Evolutionary conservation across 768 basidiomycete genomes (phyloP).

Genomic region (Auricularia cornea): DNA sequence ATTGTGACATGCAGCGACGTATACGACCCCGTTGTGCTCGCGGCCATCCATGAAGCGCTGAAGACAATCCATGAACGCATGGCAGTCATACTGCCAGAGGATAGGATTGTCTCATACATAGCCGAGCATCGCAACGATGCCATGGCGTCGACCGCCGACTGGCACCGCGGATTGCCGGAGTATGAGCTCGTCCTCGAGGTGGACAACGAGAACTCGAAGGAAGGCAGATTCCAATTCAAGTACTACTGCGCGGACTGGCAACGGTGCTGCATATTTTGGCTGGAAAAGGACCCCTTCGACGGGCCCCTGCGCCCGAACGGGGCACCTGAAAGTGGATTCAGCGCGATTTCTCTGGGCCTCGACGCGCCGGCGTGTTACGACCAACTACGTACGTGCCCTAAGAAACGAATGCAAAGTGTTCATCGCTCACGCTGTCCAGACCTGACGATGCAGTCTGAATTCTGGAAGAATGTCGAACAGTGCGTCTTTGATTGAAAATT

Average conservation of each 20-base stretch:
- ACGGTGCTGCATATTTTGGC: background rate
- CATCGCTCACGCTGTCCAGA: background rate
- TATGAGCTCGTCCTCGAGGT: background rate
- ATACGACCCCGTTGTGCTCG: background rate
- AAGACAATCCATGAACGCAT: background rate
- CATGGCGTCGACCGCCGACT: background rate
- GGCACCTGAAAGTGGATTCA: too few species aligned
- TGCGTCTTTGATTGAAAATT: background rate
- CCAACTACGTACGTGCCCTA: too few species aligned
- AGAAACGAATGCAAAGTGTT: too few species aligned
- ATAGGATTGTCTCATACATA: background rate
- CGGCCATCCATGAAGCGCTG: background rate
- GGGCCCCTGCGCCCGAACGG: too few species aligned
- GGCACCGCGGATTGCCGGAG: background rate
- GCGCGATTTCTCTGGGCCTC: too few species aligned
- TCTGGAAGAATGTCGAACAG: background rate
- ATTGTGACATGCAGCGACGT: background rate
- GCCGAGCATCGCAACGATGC: background rate
- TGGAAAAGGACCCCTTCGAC: background rate
- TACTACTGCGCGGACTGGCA: background rate
- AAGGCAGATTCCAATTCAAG: background rate
- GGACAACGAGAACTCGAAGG: background rate
- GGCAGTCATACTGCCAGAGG: background rate
- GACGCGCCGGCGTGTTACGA: too few species aligned
- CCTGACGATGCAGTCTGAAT: background rate